Evolutionary conservation across 176 grass and related monocot genomes (phyloP).

Genomic region (Ensete ventricosum): DNA sequence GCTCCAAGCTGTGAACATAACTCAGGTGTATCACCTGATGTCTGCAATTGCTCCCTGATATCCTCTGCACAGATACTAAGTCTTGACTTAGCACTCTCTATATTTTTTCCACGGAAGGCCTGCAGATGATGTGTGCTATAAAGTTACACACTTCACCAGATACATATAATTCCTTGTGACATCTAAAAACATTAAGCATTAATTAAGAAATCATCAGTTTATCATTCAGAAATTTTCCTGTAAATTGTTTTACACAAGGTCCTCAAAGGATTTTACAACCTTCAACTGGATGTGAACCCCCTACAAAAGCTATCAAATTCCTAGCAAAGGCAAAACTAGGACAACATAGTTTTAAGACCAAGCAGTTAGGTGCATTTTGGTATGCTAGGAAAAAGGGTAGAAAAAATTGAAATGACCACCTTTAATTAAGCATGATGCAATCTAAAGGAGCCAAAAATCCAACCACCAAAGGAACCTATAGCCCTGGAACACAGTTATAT

Average conservation of each 20-base stretch:
- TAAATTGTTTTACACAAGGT: neutral
- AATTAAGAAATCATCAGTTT: too few species aligned
- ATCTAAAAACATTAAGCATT: too few species aligned
- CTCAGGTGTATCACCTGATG: constrained; percentile 42
- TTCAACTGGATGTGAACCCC: neutral
- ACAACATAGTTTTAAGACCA: neutral
- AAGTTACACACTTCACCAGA: too few species aligned
- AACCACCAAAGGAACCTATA: neutral
- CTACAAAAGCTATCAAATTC: neutral
- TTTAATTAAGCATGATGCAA: neutral
- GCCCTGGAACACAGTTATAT: too few species aligned
- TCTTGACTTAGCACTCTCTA: constrained; percentile 83
- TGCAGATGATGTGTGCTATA: constrained; percentile 4
- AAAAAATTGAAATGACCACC: neutral
- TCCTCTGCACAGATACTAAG: constrained; percentile 78
- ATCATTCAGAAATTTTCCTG: too few species aligned
- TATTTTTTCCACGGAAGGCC: constrained; percentile 73
- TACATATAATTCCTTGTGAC: too few species aligned
- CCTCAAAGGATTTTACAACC: neutral
- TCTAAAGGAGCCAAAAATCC: neutral
- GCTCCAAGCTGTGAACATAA: constrained; percentile 86
- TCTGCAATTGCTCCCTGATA: constrained; percentile 76
- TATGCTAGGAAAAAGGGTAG: neutral
- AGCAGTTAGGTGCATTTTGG: neutral
- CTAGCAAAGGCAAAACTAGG: neutral